Conservation (phyloP, 139 green algal species). For the Chlamydomonas schloesseri region DNA sequence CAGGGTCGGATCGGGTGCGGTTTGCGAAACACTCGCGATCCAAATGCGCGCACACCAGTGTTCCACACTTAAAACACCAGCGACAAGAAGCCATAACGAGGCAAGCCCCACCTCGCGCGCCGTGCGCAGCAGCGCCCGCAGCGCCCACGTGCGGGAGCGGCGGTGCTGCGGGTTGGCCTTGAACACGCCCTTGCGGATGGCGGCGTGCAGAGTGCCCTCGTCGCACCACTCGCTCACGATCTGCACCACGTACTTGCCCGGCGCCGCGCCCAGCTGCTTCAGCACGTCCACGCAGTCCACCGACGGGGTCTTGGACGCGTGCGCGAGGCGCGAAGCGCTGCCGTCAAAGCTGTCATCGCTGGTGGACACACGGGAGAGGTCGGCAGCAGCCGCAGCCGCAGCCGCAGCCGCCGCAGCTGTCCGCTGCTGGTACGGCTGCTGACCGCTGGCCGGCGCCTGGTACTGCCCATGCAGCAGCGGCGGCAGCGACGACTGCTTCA, state of each 20-base stretch:
- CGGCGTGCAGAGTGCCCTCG: slow-evolving; percentile 27
- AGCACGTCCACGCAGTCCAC: slow-evolving; percentile 14
- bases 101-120: slow-evolving; percentile 20
- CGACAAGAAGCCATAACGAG: too few species aligned
- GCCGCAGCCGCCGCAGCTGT: too few species aligned
- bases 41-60: too few species aligned
- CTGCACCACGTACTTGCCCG: slow-evolving; percentile 36
- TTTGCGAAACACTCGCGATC: too few species aligned
- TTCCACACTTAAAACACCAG: too few species aligned
- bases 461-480: too few species aligned
- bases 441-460: too few species aligned
- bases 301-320: neutral
- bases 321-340: neutral
- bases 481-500: too few species aligned
- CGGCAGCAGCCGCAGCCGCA: too few species aligned
- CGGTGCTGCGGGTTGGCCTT: neutral
- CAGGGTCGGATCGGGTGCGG: too few species aligned
- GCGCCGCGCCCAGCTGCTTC: slow-evolving; percentile 13
- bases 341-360: neutral
- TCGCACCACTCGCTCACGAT: slow-evolving; percentile 41
- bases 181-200: slow-evolving; percentile 27
- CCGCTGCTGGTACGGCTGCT: too few species aligned
- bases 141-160: slow-evolving; percentile 6
- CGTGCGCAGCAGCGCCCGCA: slow-evolving; percentile 42
- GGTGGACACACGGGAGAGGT: too few species aligned